These are phyloP conservation scores for Suhomyces anneliseae DNA, from an alignment of 1,139 yeast species.

Conservation along the genomic window DNA sequence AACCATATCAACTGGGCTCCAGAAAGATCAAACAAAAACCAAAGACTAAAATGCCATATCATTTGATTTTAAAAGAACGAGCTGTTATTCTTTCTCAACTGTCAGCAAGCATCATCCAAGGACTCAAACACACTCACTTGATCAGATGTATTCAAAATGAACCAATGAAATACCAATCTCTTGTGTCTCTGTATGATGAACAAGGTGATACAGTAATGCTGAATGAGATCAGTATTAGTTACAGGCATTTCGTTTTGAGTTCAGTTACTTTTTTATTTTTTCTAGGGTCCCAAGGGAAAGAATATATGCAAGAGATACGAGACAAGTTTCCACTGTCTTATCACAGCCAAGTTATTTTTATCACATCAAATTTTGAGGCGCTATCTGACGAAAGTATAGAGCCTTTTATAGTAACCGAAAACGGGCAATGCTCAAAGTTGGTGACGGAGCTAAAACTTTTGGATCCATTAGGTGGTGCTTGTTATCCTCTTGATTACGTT, in stretches of 20 bases:
- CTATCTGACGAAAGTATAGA: background rate
- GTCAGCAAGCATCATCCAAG: background rate
- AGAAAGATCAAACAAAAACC: no score
- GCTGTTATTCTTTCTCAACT: no score
- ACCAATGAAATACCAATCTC: background rate
- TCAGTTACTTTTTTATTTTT: slow-evolving; percentile 13
- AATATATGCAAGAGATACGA: slow-evolving; percentile 14
- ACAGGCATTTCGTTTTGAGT: background rate
- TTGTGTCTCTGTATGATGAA: background rate
- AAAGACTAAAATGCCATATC: no score
- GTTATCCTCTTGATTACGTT: slow-evolving; percentile 46
- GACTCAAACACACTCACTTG: background rate
- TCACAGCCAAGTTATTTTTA: slow-evolving; percentile 8
- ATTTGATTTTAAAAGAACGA: no score
- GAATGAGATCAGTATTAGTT: background rate
- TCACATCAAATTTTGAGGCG: slow-evolving; percentile 8
- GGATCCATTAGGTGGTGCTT: slow-evolving; percentile 55
- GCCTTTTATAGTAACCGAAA: slow-evolving; percentile 7
- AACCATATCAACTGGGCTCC: no score
- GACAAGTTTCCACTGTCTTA: slow-evolving; percentile 5
- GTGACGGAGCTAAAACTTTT: slow-evolving; percentile 30
- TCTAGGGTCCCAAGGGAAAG: slow-evolving; percentile 24
- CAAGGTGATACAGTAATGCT: background rate
- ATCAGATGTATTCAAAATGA: background rate
- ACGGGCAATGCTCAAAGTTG: slow-evolving; percentile 18